phyloP scores from a whole-genome alignment of 768 basidiomycete species.

The Termitomyces sp. region DNA sequence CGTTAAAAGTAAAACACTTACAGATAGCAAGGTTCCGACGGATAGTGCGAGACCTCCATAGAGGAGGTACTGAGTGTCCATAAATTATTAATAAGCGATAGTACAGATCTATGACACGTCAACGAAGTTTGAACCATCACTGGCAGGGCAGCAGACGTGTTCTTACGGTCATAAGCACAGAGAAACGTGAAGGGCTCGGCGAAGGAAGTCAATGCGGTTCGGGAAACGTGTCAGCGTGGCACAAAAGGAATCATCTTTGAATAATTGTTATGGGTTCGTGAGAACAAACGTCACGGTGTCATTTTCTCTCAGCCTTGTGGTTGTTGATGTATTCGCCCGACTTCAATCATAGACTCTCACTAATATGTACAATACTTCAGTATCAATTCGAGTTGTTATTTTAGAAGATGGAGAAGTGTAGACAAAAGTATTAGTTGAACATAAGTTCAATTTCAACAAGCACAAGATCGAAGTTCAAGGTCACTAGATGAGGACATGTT shows the following conservation, averaged over 20 bases:
- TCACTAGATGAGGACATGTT: background rate
- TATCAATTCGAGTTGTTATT: background rate
- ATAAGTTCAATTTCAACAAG: conserved; percentile 5
- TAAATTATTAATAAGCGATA: conserved; percentile 12
- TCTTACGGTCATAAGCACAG: conserved; percentile 14
- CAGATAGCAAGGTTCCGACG: conserved; percentile 26
- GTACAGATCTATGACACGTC: conserved; percentile 7
- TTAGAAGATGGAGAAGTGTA: conserved; percentile 1
- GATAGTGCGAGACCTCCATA: conserved; percentile 29
- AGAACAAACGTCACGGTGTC: conserved; percentile 10
- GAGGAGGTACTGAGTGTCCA: conserved; percentile 26
- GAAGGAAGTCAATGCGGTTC: conserved; percentile 6
- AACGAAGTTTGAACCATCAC: background rate
- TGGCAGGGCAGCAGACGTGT: background rate
- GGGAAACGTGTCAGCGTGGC: conserved; percentile 4
- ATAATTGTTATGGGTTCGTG: conserved; percentile 10
- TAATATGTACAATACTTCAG: conserved; percentile 4
- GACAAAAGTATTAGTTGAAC: conserved; percentile 10
- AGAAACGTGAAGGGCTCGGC: background rate
- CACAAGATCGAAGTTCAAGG: background rate
- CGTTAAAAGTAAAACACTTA: conserved; percentile 23
- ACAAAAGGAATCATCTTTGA: conserved; percentile 1
- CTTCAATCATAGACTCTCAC: conserved; percentile 4
- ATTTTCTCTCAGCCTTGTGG: background rate
- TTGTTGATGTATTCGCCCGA: background rate